Percentiles rank a stretch among this genome's conserved stretches.
Evolutionary conservation across 2,329 filamentous ascomycete genomes (phyloP).

Genomic region (Fusarium chlamydosporum): DNA sequence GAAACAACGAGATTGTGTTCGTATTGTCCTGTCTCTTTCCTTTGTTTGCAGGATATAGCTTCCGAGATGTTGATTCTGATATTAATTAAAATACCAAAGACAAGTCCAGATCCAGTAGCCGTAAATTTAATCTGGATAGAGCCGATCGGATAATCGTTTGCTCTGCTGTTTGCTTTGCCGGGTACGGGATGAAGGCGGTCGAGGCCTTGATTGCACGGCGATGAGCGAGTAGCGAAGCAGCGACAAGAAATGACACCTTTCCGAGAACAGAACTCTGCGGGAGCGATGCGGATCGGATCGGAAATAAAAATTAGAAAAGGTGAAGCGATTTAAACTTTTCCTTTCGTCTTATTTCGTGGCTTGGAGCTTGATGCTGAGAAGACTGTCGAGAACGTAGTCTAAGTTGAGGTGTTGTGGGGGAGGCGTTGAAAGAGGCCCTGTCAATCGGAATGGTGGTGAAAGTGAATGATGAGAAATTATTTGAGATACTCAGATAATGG

Average conservation of each 20-base stretch:
- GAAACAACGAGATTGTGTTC: constrained; percentile 31
- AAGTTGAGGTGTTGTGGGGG: constrained; percentile 28
- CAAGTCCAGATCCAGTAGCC: constrained; percentile 26
- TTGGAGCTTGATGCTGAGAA: constrained; percentile 6
- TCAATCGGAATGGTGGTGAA: constrained; percentile 42
- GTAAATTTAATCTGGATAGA: constrained; percentile 14
- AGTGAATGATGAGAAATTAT: constrained; percentile 29
- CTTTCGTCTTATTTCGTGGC: constrained; percentile 16
- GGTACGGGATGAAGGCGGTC: constrained; percentile 34
- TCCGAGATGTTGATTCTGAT: constrained; percentile 24
- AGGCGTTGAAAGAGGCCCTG: constrained; percentile 21
- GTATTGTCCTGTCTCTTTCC: constrained; percentile 15
- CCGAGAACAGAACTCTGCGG: constrained; percentile 23
- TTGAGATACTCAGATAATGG: constrained; percentile 7
- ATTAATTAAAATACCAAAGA: constrained; percentile 36
- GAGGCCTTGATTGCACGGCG: constrained; percentile 42
- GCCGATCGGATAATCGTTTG: constrained; percentile 17
- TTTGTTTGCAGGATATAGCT: constrained; percentile 32
- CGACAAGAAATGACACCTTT: constrained; percentile 16
- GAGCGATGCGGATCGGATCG: constrained; percentile 12
- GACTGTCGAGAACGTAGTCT: constrained; percentile 9
- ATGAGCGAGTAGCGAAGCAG: constrained; percentile 16
- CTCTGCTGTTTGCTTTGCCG: constrained; percentile 15
- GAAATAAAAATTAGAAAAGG: constrained; percentile 9
- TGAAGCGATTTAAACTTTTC: constrained; percentile 28